Base-by-base conservation (phyloP, 192 early-diverging fungal species). In the Coemansia erecta region DNA sequence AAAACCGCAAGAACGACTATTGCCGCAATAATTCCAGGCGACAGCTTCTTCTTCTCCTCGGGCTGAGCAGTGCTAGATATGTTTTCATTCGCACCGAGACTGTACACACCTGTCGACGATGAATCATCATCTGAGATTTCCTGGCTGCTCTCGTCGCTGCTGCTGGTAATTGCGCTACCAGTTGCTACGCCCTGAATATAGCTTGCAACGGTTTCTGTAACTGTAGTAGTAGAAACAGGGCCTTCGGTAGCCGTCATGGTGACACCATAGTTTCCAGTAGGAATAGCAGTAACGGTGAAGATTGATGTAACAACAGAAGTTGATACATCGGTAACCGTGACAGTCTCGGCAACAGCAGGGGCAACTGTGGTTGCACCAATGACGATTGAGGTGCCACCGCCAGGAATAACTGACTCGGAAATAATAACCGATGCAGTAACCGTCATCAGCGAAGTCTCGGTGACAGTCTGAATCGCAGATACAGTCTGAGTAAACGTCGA, bases 261-360 rank as follows among this genome's bases (percentile, higher is more conserved):
- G 11, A 31, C 28, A 31, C 28, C 28, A 7, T 31, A 31, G 19
- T 6, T 10, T 19, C 19, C 53, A 12, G 39, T 42, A 2, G 53
- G 53, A 6, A 55, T 12, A 8, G 53, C 53, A 10, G 53, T 55
- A 33, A 55, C 53, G 40, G 40, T 26, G 12, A 22, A 55, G 8
- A 55, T 42, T 35, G 19, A 23, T 2, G 18, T 55, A 1, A 55
- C 21, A 8, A 55, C n/a, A 13, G 35, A 37, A n/a, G 53, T 55
- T 3, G 53, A 37, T 23, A 42, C 39, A n/a, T 35, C 17, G 39
- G 53, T 55, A 3, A 55, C 53, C 18, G 53, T 55, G 2, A 42
- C 39, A 37, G 53, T 55, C 7, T 26, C 21, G 2, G 37, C 21
- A 5, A 17, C 18, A 1, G 53, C 37, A 41, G 53, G 18, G 1